Percentiles rank a stretch among this genome's conserved stretches.
These are phyloP conservation scores for Dioscorea zingiberensis DNA, from an alignment of 106 monocot genomes.

Conservation along the genomic window DNA sequence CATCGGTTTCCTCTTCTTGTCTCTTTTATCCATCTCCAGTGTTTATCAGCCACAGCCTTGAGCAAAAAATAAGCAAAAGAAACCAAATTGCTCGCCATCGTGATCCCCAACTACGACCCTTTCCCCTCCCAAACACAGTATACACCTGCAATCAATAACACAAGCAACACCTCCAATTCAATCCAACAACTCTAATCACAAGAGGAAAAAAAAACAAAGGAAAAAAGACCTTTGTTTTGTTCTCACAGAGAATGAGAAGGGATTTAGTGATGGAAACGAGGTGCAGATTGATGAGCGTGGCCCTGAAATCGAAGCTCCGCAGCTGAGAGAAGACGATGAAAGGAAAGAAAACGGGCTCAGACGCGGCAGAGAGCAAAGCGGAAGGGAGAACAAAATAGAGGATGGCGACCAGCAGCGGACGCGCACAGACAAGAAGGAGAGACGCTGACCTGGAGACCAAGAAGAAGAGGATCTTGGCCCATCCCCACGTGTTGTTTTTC, in stretches of 20 bases:
- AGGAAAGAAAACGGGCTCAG: neutral
- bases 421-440: conserved; percentile 43
- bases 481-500: conserved; percentile 24
- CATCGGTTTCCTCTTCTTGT: too few relatives aligned
- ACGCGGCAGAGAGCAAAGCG: conserved; percentile 13
- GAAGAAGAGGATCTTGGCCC: conserved; percentile 45
- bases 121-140: conserved; percentile 47
- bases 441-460: conserved; percentile 34
- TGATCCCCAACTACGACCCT: conserved; percentile 51
- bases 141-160: conserved; percentile 28
- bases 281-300: conserved; percentile 54
- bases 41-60: conserved; percentile 33
- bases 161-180: neutral
- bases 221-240: neutral
- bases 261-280: conserved; percentile 48
- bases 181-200: neutral
- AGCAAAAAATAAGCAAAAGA: conserved; percentile 42
- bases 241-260: conserved; percentile 63
- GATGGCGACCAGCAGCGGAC: conserved; percentile 35
- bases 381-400: conserved; percentile 40
- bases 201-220: neutral
- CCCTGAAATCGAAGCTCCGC: conserved; percentile 28
- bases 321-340: conserved; percentile 13
- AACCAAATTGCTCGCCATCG: conserved; percentile 28
- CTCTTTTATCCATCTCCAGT: too few relatives aligned